Evolutionary conservation across 768 basidiomycete genomes (phyloP).

Genomic region (button mushroom (Agaricus bisporus)): DNA sequence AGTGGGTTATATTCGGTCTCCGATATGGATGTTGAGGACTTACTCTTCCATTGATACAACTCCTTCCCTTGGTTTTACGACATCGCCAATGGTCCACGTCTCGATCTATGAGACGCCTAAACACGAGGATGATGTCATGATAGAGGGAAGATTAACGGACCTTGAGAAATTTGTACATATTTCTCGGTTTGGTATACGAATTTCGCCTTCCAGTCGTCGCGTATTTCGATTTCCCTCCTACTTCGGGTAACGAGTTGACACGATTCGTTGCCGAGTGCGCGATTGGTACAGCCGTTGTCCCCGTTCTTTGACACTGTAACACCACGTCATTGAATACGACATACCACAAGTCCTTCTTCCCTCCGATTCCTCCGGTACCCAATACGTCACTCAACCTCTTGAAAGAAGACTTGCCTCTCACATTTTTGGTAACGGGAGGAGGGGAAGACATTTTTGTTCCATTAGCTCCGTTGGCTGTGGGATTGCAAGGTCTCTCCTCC

Average conservation of each 20-base stretch:
- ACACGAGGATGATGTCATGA: not conserved
- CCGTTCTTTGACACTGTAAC: constrained; percentile 84
- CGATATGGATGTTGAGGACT: constrained; percentile 23
- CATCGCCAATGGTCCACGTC: constrained; percentile 80
- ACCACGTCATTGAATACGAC: constrained; percentile 96
- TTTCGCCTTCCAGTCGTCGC: constrained; percentile 74
- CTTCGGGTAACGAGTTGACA: constrained; percentile 75
- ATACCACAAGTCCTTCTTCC: constrained; percentile 89
- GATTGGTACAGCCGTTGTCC: constrained; percentile 79
- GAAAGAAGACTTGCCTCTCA: constrained; percentile 82
- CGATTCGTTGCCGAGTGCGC: constrained; percentile 62
- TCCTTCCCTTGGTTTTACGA: constrained; percentile 69
- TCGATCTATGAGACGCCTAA: constrained; percentile 52
- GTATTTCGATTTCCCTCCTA: constrained; percentile 80
- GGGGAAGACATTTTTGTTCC: constrained; percentile 33
- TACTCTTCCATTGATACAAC: constrained; percentile 91
- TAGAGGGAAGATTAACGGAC: constrained; percentile 28
- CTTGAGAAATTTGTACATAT: constrained; percentile 91
- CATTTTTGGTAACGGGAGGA: constrained; percentile 44
- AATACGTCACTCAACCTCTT: constrained; percentile 89
- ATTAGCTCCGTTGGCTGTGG: constrained; percentile 26
- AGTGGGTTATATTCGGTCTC: not conserved
- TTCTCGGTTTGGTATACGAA: constrained; percentile 76
- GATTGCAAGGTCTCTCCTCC: constrained; percentile 60
- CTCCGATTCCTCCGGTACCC: constrained; percentile 47